Conservation (phyloP, 495 filamentous ascomycete species). For the Aspergillus ellipticus region DNA sequence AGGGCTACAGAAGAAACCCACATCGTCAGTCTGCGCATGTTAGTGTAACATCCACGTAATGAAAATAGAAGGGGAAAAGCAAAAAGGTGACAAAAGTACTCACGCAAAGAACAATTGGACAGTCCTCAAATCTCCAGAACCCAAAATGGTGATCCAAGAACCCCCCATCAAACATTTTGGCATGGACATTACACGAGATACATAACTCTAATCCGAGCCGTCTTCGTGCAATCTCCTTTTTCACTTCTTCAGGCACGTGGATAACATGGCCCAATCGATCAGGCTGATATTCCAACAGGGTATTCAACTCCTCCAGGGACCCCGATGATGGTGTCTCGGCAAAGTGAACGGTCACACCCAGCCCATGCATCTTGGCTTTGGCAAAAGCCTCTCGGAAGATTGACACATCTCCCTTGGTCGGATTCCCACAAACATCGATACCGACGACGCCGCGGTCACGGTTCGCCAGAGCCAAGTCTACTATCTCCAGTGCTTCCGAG, state of each 20-base stretch:
- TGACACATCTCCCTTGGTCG: conserved; percentile 55
- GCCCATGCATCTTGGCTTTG: conserved; percentile 46
- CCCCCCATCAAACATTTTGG: conserved; percentile 65
- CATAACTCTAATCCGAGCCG: conserved; percentile 70
- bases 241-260: conserved; percentile 57
- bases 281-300: conserved; percentile 61
- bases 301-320: conserved; percentile 53
- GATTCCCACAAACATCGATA: conserved; percentile 79
- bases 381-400: conserved; percentile 54
- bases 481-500: conserved; percentile 53
- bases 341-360: conserved; percentile 74
- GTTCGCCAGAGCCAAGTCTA: conserved; percentile 61
- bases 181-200: conserved; percentile 76
- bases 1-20: conserved; percentile 75
- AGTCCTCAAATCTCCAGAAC: conserved; percentile 53
- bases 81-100: conserved; percentile 27
- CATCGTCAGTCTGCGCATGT: conserved; percentile 70
- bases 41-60: conserved; percentile 3
- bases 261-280: conserved; percentile 79
- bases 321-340: conserved; percentile 59
- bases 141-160: conserved; percentile 72
- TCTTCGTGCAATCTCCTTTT: conserved; percentile 49
- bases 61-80: conserved; percentile 4
- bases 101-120: conserved; percentile 57
- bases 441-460: conserved; percentile 60